Conservation (phyloP, 2,329 filamentous ascomycete species). For the Verticillium zaregamsianum region DNA sequence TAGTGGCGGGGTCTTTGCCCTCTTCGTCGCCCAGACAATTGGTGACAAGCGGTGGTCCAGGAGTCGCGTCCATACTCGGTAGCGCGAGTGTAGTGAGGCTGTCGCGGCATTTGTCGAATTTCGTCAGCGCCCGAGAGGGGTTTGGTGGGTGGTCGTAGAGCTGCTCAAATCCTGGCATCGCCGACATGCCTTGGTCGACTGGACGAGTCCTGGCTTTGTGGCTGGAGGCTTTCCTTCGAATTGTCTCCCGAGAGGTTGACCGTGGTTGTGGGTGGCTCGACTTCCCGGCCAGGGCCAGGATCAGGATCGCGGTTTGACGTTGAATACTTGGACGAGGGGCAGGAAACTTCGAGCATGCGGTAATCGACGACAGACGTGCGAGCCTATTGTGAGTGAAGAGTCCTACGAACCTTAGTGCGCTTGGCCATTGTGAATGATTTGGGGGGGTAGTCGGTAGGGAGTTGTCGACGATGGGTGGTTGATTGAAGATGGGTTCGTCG, state of each 20-base stretch:
- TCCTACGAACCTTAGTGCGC: constrained; percentile 60
- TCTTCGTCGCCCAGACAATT: too few relatives aligned
- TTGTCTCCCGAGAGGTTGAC: too few relatives aligned
- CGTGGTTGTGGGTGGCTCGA: neutral
- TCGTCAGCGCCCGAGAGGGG: neutral
- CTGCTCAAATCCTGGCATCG: neutral
- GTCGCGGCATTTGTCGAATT: neutral
- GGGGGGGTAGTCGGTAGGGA: constrained; percentile 17
- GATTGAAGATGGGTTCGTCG: constrained; percentile 14
- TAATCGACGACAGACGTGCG: constrained; percentile 3
- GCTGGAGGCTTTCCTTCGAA: too few relatives aligned
- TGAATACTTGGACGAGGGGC: constrained; percentile 4
- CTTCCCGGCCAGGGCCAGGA: neutral
- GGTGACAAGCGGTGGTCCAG: neutral
- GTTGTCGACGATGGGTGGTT: constrained; percentile 10
- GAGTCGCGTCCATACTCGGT: neutral
- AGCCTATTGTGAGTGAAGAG: constrained; percentile 3
- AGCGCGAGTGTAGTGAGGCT: neutral
- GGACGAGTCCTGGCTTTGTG: too few relatives aligned
- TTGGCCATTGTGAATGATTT: constrained; percentile 76
- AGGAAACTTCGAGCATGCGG: constrained; percentile 2
- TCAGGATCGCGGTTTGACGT: neutral
- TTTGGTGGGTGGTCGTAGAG: neutral
- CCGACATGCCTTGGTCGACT: too few relatives aligned
- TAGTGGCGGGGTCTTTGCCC: neutral